Evolutionary conservation across 1,139 yeast species (phyloP).

Genomic region (Petasospora rhodanensis): DNA sequence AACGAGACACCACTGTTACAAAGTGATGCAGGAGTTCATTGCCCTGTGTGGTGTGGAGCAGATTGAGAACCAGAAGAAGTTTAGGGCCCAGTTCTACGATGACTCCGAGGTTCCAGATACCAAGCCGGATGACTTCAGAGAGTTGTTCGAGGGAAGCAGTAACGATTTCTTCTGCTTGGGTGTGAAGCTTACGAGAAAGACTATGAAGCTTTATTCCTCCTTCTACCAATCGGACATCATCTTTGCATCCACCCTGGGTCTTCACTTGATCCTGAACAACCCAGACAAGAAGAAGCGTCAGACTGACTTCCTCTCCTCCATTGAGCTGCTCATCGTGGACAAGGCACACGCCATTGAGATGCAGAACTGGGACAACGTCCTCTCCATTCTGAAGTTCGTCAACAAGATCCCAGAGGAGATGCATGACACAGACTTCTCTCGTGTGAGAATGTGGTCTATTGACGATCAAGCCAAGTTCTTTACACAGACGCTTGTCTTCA

Average conservation of each 20-base stretch:
- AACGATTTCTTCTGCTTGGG: conserved; percentile 92
- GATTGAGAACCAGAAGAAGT: conserved; percentile 76
- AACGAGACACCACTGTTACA: conserved; percentile 74
- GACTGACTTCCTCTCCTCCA: conserved; percentile 80
- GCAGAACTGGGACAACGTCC: conserved; percentile 91
- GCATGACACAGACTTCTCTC: conserved; percentile 82
- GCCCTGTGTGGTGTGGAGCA: conserved; percentile 65
- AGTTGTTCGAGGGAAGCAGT: conserved; percentile 80
- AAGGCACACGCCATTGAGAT: conserved; percentile 82
- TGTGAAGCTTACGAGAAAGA: conserved; percentile 80
- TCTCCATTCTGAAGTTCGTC: conserved; percentile 59
- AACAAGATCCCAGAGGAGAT: conserved; percentile 73
- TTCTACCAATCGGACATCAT: conserved; percentile 84
- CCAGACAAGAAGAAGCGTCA: conserved; percentile 52
- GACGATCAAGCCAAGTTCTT: conserved; percentile 74
- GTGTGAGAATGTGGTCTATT: conserved; percentile 89
- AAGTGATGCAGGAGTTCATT: conserved; percentile 60
- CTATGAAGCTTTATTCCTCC: conserved; percentile 77
- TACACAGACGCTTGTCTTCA: conserved; percentile 74
- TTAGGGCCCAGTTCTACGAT: conserved; percentile 62
- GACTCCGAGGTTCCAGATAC: conserved; percentile 43
- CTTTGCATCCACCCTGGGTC: conserved; percentile 88
- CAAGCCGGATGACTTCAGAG: conserved; percentile 81
- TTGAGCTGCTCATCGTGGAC: conserved; percentile 77
- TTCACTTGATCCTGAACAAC: conserved; percentile 62